Percentiles rank a stretch among this genome's conserved stretches.
Conservation (phyloP, 169 alveolate genomes). For the Eimeria praecox region DNA sequence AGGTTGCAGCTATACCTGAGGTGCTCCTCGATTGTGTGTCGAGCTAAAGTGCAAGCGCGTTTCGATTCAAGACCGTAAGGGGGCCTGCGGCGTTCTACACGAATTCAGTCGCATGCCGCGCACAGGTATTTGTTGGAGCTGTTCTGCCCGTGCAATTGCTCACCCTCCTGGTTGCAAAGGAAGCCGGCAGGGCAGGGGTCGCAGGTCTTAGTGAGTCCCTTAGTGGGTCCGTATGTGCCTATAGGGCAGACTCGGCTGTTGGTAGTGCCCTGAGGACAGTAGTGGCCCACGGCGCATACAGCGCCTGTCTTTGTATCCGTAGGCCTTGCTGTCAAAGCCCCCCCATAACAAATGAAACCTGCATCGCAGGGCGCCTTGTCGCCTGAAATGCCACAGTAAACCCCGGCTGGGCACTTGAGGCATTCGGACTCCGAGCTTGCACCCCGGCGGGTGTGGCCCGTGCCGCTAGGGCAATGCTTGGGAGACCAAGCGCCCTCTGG, state of each 20-base stretch:
- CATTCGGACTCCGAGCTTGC: background rate
- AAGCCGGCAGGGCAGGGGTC: conserved; percentile 71
- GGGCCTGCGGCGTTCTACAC: background rate
- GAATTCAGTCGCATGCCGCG: background rate
- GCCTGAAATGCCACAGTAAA: conserved; percentile 24
- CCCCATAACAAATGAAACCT: conserved; percentile 58
- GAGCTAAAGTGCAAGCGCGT: background rate
- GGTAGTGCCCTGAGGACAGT: conserved; percentile 58
- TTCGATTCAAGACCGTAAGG: background rate
- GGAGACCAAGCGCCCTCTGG: conserved; percentile 82
- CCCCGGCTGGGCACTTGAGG: conserved; percentile 47
- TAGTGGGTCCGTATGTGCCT: conserved; percentile 56
- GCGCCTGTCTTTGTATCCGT: background rate
- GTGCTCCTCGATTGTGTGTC: background rate
- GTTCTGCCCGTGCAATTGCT: background rate
- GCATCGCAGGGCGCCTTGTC: conserved; percentile 62
- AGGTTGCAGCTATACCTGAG: background rate
- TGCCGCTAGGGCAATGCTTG: conserved; percentile 52
- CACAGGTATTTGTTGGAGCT: background rate
- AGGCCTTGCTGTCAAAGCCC: conserved; percentile 33
- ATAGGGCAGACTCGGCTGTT: conserved; percentile 44
- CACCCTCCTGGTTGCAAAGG: conserved; percentile 58
- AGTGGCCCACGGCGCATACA: conserved; percentile 46
- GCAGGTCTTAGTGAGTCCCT: conserved; percentile 45
- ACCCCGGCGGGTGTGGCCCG: background rate